Base-by-base conservation (phyloP, 805 yeast genomes). In the Sugiyamaella chiloensis region DNA sequence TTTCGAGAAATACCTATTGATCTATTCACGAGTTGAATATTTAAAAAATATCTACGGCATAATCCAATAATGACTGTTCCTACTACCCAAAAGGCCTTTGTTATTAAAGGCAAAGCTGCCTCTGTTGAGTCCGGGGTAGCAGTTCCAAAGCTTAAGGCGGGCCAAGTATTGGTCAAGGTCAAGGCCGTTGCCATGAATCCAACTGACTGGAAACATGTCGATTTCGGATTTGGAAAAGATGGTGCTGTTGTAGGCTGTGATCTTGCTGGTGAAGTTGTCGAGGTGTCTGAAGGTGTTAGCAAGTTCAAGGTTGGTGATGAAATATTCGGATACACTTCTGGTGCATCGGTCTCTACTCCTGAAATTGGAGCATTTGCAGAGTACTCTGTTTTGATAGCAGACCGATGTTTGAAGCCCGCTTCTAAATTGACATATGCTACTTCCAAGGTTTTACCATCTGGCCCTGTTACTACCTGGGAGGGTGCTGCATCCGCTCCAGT, bases 401-500 rank as follows among this genome's bases (percentile, higher is more conserved):
- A 50, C 41, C 53, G 58, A 24, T 55, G 72, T 23, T 51, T 74
- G 60, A 43, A 50, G 50, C 46, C 58, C 51, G 50, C 61, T 45
- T 30, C 40, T 4, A 48, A 59, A 21, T 53, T 57, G 44, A 47
- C 51, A 34, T 23, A 54, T 46, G 44, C 52, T 24, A 14, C 44
- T 12, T 50, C 63, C 1, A 61, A 56, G n/a, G 63, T 60, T 4
- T 43, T 66, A 24, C 65, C 72, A 30, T 54, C 67, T 19, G 78
- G 76, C 9, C 54, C 58, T 0, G 62, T 79, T 21, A 65, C 62
- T 31, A 67, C 81, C 12, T 81, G 71, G 56, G 88, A 83, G 66
- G 85, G 74, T 52, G 87, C 87, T 14, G 81, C 85, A 2, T 66
- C 83, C 8, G 59, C 80, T 30, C 76, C 83, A 26, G 67, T 80